Evolutionary conservation across 2,329 filamentous ascomycete genomes (phyloP).

Genomic region (Diaporthe amygdali): DNA sequence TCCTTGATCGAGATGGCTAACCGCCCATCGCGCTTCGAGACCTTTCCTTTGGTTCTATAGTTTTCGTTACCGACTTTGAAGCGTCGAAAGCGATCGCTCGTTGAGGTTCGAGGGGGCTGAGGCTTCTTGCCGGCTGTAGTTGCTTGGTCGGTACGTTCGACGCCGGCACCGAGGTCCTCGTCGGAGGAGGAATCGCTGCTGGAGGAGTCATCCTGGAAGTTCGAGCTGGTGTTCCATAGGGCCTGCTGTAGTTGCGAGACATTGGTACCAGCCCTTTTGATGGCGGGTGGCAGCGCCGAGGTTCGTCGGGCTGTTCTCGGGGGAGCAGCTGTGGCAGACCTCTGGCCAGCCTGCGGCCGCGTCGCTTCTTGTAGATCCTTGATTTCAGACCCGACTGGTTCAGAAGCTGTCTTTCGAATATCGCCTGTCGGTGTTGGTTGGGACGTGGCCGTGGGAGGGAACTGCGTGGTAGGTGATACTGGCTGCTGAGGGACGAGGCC

Average conservation of each 20-base stretch:
- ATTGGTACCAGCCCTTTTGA: conserved; percentile 34
- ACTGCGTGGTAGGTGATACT: conserved; percentile 23
- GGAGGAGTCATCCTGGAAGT: conserved; percentile 27
- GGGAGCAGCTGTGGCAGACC: conserved; percentile 31
- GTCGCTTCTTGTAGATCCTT: background rate
- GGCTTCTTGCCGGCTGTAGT: background rate
- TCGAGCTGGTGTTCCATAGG: conserved; percentile 28
- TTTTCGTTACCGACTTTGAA: conserved; percentile 69
- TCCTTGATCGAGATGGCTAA: conserved; percentile 76
- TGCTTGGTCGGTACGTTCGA: conserved; percentile 15
- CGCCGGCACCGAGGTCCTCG: conserved; percentile 21
- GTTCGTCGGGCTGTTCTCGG: conserved; percentile 17
- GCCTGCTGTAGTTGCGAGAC: conserved; percentile 35
- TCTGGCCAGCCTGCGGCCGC: conserved; percentile 28
- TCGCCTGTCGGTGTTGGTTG: background rate
- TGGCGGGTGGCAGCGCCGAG: conserved; percentile 26
- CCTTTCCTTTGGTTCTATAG: conserved; percentile 67
- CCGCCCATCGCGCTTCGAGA: conserved; percentile 72
- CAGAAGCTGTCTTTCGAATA: conserved; percentile 23
- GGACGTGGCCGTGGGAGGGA: background rate
- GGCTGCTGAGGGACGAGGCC: conserved; percentile 37
- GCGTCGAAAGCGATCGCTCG: conserved; percentile 46
- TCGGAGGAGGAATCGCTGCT: conserved; percentile 32
- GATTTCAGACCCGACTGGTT: conserved; percentile 6
- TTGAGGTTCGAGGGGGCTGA: conserved; percentile 2